These are phyloP conservation scores for Gentiana macrophylla DNA, from an alignment of 257 asterid genomes.

Conservation along the genomic window DNA sequence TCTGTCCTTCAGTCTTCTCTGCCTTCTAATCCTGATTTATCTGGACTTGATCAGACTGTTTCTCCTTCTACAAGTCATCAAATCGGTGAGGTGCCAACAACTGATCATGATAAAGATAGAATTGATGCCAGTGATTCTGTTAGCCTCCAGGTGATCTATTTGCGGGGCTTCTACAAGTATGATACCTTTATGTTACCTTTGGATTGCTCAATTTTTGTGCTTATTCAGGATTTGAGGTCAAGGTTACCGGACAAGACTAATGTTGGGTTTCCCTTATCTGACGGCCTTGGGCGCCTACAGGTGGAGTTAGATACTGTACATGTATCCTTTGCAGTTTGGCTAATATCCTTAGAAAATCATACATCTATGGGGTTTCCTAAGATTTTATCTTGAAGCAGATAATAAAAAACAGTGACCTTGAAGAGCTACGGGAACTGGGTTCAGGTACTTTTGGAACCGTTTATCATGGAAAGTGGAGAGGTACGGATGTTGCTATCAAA, in stretches of 20 bases:
- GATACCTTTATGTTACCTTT: background rate
- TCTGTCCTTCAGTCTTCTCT: slow-evolving; percentile 66
- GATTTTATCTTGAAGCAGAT: slow-evolving; percentile 25
- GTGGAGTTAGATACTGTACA: slow-evolving; percentile 20
- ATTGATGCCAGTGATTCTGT: slow-evolving; percentile 42
- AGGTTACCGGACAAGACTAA: slow-evolving; percentile 50
- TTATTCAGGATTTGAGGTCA: slow-evolving; percentile 51
- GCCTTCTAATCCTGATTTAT: slow-evolving; percentile 40
- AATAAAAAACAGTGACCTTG: slow-evolving; percentile 79
- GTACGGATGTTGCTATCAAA: slow-evolving; percentile 94
- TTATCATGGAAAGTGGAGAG: slow-evolving; percentile 99
- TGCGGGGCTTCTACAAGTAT: background rate
- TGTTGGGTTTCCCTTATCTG: slow-evolving; percentile 66
- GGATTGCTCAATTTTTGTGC: slow-evolving; percentile 2
- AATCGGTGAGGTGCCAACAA: slow-evolving; percentile 31
- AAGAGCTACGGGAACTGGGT: slow-evolving; percentile 91
- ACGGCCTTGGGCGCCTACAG: slow-evolving; percentile 77
- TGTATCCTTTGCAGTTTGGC: background rate
- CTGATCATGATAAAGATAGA: slow-evolving; percentile 34
- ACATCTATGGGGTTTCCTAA: no score
- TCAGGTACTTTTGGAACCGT: slow-evolving; percentile 99
- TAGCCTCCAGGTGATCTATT: slow-evolving; percentile 3
- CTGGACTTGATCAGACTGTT: slow-evolving; percentile 24
- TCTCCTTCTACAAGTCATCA: slow-evolving; percentile 36
- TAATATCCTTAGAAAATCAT: background rate